These are phyloP conservation scores for Mycena chlorophos DNA, from an alignment of 768 basidiomycete species.

Conservation along the genomic window DNA sequence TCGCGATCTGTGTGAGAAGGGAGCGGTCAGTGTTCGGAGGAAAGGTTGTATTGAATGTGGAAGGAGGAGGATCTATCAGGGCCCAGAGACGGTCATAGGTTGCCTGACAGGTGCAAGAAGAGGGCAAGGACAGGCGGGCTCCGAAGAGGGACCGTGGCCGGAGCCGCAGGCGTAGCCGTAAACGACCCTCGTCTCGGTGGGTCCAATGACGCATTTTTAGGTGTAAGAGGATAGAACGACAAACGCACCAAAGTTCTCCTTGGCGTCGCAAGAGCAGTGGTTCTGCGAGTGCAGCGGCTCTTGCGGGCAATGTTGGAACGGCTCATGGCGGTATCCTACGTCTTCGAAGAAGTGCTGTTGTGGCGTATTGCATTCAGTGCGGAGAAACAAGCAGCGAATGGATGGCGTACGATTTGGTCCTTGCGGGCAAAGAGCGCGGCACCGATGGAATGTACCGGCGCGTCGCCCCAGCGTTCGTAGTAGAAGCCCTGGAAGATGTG, in stretches of 20 bases:
- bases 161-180: too few species aligned
- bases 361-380: too few species aligned
- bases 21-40: neutral
- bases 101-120: too few species aligned
- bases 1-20: conserved; percentile 42
- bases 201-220: too few species aligned
- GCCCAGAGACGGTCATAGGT: too few species aligned
- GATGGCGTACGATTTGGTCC: conserved; percentile 32
- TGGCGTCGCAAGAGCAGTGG: conserved; percentile 61
- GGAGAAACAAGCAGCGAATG: neutral
- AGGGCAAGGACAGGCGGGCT: too few species aligned
- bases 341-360: conserved; percentile 61
- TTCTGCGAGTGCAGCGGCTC: conserved; percentile 50
- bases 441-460: conserved; percentile 59
- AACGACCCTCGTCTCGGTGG: too few species aligned
- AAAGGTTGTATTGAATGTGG: neutral
- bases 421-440: conserved; percentile 46
- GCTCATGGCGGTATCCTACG: conserved; percentile 44
- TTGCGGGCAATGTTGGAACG: conserved; percentile 29
- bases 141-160: too few species aligned
- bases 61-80: conserved; percentile 1
- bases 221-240: neutral
- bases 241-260: conserved; percentile 51
- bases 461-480: conserved; percentile 46
- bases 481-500: conserved; percentile 42